Evolutionary conservation across 2,329 filamentous ascomycete species (phyloP).

Genomic region (Alternaria rosae): DNA sequence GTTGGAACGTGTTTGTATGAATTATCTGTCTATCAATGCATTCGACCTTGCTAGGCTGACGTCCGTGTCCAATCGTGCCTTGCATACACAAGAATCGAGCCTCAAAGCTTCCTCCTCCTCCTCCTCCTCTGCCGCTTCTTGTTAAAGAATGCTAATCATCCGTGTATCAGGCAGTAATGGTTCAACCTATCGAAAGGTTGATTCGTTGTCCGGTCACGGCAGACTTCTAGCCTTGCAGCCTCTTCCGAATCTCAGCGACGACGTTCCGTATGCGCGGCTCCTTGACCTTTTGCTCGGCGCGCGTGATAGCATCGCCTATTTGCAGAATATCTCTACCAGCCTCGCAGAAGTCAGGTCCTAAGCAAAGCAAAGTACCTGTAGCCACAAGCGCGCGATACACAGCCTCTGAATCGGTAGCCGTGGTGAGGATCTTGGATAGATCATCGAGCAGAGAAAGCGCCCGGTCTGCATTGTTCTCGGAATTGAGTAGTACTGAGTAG

Average conservation of each 20-base stretch:
- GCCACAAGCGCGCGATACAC: constrained; percentile 84
- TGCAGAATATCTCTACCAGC: constrained; percentile 66
- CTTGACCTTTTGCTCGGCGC: constrained; percentile 61
- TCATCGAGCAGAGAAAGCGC: constrained; percentile 66
- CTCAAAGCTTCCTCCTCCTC: neutral
- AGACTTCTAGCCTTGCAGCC: constrained; percentile 43
- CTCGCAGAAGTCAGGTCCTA: constrained; percentile 66
- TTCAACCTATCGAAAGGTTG: neutral
- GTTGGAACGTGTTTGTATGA: neutral
- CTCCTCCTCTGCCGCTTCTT: neutral
- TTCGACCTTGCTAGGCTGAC: neutral
- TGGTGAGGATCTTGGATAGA: constrained; percentile 68
- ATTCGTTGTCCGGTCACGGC: neutral
- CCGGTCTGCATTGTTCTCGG: constrained; percentile 58
- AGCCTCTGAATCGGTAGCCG: constrained; percentile 79
- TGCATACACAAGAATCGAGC: neutral
- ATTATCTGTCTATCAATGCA: constrained; percentile 2
- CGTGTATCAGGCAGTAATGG: neutral
- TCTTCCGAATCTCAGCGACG: constrained; percentile 65
- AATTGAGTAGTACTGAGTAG: constrained; percentile 73
- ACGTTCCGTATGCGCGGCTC: constrained; percentile 68
- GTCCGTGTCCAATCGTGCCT: neutral
- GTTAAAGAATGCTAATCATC: neutral
- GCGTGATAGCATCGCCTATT: constrained; percentile 56
- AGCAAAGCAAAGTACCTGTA: constrained; percentile 75